Percentiles rank a stretch among this genome's conserved stretches.
Conservation (phyloP, 108 stramenopile genomes). For the Pinguiococcus pyrenoidosus region DNA sequence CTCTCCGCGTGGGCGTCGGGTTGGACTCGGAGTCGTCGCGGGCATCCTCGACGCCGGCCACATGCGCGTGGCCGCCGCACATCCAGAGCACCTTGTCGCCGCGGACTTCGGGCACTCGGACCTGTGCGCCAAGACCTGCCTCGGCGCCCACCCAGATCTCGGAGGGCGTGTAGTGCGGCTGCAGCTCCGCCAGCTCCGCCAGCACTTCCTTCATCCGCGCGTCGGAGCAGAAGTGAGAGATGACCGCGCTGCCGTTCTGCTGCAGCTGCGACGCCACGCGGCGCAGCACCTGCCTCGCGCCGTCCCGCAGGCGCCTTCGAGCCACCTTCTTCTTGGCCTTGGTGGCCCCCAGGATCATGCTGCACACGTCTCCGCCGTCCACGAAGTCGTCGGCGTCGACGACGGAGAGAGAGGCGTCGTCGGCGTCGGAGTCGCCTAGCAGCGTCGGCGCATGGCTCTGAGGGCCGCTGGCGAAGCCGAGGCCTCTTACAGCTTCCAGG, state of each 20-base stretch:
- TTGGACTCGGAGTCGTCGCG: no score
- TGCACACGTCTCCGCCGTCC: neutral
- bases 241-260: neutral
- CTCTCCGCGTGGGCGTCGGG: neutral
- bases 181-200: neutral
- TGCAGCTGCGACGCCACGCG: neutral
- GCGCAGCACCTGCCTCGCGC: neutral
- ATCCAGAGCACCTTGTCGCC: conserved; percentile 26
- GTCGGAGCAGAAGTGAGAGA: neutral
- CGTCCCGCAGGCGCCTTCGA: neutral
- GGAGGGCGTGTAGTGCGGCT: conserved; percentile 9
- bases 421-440: neutral
- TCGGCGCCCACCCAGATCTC: conserved; percentile 24
- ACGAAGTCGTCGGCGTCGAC: neutral
- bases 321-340: neutral
- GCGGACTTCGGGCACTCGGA: conserved; percentile 12
- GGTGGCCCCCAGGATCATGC: neutral
- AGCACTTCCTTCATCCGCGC: neutral
- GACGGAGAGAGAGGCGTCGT: neutral
- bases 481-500: neutral
- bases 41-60: no score
- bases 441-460: neutral
- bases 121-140: conserved; percentile 16
- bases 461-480: no score
- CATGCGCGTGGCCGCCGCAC: conserved; percentile 16